phyloP scores from a whole-genome alignment of 2,329 filamentous ascomycete species.

The Phialemoniopsis sp. region DNA sequence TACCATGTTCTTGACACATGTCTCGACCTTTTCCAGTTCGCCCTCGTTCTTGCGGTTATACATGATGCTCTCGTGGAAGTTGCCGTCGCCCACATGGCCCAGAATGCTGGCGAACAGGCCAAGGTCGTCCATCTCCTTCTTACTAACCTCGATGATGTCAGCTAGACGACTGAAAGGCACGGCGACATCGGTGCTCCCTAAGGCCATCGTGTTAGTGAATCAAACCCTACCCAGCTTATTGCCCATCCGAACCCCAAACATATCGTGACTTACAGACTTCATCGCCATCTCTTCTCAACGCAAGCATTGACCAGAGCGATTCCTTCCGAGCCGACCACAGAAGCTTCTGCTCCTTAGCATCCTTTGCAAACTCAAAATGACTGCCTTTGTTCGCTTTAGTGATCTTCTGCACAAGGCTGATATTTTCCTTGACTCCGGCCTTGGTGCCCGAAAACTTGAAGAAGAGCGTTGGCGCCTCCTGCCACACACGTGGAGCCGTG shows the following conservation, averaged over 20 bases:
- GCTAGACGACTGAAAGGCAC: constrained; percentile 74
- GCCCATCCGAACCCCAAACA: too few species aligned
- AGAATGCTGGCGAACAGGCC: constrained; percentile 84
- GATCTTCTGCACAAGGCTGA: constrained; percentile 63
- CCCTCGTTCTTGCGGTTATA: constrained; percentile 68
- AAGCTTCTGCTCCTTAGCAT: constrained; percentile 65
- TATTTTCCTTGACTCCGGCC: constrained; percentile 73
- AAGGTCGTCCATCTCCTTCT: constrained; percentile 82
- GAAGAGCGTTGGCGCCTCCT: constrained; percentile 73
- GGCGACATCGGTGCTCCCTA: constrained; percentile 80
- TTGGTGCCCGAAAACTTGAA: constrained; percentile 84
- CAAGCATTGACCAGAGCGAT: constrained; percentile 78
- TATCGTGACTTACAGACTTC: constrained; percentile 68
- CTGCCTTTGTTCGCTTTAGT: constrained; percentile 60
- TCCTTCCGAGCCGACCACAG: constrained; percentile 81
- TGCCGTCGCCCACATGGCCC: constrained; percentile 89
- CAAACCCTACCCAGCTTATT: too few species aligned
- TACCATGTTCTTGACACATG: constrained; percentile 86
- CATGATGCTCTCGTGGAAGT: constrained; percentile 92
- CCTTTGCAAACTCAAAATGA: constrained; percentile 73
- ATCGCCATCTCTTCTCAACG: constrained; percentile 59
- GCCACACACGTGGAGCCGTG: constrained; percentile 66
- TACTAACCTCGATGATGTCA: constrained; percentile 76
- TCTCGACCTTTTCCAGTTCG: constrained; percentile 72
- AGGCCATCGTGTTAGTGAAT: constrained; percentile 12